Evolutionary conservation across 495 filamentous ascomycete species (phyloP).

Genomic region (Geoglossum glabrum): DNA sequence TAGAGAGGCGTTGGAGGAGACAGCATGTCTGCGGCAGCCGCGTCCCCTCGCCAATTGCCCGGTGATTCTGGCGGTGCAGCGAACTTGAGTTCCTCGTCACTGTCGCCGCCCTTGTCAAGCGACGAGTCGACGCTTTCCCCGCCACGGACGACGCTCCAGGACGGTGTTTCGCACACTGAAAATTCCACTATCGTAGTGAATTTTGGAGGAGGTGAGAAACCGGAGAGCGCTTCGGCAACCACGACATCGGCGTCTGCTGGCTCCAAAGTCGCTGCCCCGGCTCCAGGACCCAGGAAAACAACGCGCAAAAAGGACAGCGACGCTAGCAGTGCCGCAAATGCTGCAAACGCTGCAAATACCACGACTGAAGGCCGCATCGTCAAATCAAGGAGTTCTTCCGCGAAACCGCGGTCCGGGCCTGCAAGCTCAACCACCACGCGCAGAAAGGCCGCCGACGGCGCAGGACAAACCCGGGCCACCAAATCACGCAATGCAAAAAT

Average conservation of each 20-base stretch:
- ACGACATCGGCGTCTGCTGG: background rate
- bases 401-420: background rate
- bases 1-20: background rate
- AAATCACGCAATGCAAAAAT: background rate
- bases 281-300: background rate
- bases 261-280: background rate
- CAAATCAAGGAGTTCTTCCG: background rate
- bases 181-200: background rate
- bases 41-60: background rate
- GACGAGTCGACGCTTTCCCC: background rate
- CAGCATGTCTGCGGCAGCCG: background rate
- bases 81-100: conserved; percentile 1
- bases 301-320: conserved; percentile 1
- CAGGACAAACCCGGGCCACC: background rate
- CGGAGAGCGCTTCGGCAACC: background rate
- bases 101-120: background rate
- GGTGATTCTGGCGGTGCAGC: background rate
- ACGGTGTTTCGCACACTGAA: background rate
- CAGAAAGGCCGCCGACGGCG: background rate
- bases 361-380: background rate
- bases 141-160: background rate
- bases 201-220: conserved; percentile 1
- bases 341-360: background rate
- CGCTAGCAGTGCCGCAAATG: background rate
- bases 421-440: background rate